Evolutionary conservation across 257 asterid genomes (phyloP).

Genomic region (Solanum raphanifolium): DNA sequence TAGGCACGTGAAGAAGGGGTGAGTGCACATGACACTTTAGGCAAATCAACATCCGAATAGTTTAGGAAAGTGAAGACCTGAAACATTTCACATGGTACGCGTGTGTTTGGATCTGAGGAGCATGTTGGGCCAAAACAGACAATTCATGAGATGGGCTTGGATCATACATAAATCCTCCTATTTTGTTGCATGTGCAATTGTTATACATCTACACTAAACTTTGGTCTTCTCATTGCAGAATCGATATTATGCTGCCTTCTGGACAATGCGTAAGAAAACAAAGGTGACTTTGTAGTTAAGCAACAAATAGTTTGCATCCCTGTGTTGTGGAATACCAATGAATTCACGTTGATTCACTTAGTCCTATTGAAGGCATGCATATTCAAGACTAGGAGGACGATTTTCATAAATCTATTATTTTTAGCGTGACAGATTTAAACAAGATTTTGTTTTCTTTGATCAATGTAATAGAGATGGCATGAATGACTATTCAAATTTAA

Average conservation of each 20-base stretch:
- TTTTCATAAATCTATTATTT: neutral
- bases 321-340: neutral
- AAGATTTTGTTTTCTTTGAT: neutral
- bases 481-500: neutral
- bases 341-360: neutral
- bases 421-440: neutral
- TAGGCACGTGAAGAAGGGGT: neutral
- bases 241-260: conserved; percentile 73
- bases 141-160: neutral
- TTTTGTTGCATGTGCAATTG: neutral
- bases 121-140: neutral
- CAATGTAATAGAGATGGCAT: neutral
- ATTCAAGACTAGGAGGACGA: neutral
- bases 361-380: neutral
- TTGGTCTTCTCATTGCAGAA: conserved; percentile 32
- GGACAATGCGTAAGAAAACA: conserved; percentile 73
- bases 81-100: neutral
- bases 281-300: neutral
- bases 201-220: neutral
- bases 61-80: neutral
- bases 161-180: neutral
- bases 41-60: neutral
- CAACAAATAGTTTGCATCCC: neutral
- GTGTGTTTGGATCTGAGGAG: neutral
- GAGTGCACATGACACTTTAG: neutral